A percentile compares a stretch with the other conserved stretches of the same genome.
These are phyloP conservation scores for Fusarium sp. DNA, from an alignment of 2,329 filamentous ascomycete genomes.

Conservation along the genomic window DNA sequence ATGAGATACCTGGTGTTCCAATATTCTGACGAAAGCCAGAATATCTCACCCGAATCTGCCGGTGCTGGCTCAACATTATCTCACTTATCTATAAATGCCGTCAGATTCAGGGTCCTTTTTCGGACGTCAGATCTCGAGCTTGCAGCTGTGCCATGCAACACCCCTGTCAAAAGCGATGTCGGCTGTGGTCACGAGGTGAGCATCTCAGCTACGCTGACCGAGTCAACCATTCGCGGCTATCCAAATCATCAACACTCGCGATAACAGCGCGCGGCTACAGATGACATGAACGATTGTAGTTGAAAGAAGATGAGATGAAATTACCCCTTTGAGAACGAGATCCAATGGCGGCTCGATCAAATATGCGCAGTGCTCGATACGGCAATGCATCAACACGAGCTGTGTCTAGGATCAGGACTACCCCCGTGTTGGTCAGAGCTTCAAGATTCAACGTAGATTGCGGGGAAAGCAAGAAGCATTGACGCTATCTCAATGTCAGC, in stretches of 20 bases:
- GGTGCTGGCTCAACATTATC: not conserved
- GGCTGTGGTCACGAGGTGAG: slow-evolving; percentile 36
- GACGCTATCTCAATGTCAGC: not conserved
- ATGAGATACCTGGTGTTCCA: not conserved
- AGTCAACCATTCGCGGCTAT: not conserved
- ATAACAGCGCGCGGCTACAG: slow-evolving; percentile 28
- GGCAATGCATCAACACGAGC: not conserved
- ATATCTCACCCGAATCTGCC: not conserved
- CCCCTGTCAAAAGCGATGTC: slow-evolving; percentile 40
- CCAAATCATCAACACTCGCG: not conserved
- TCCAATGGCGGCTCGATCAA: slow-evolving; percentile 2
- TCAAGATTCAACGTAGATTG: slow-evolving; percentile 20
- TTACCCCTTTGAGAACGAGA: not conserved
- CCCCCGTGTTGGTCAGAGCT: slow-evolving; percentile 33
- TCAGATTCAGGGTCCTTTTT: slow-evolving; percentile 35
- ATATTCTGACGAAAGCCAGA: accelerated
- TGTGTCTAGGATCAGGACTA: not conserved
- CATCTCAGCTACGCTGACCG: not conserved
- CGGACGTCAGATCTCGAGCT: slow-evolving; percentile 35
- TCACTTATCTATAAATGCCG: not conserved
- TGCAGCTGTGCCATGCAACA: slow-evolving; percentile 33
- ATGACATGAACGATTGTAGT: not conserved
- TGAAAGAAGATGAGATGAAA: not conserved
- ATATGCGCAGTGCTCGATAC: not conserved
- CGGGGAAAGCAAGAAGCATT: slow-evolving; percentile 21